phyloP scores from a whole-genome alignment of 139 green algal genomes.

The Auxenochlorella pyrenoidosa region DNA sequence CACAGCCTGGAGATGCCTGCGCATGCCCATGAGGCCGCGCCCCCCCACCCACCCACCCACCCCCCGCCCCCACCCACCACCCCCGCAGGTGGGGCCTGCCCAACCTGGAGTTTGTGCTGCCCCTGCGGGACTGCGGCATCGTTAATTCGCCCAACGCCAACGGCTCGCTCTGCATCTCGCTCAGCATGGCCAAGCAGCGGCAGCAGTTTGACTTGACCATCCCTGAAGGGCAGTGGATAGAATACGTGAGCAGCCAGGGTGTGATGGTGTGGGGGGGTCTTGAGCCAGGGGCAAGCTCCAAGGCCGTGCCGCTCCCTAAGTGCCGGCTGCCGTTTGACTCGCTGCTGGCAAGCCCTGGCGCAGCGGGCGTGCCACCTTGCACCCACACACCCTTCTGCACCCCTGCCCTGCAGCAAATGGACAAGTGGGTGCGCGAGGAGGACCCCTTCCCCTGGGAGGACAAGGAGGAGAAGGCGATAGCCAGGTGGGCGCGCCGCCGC shows the following conservation, averaged over 20 bases:
- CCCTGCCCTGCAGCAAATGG: not conserved
- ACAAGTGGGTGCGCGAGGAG: constrained; percentile 9
- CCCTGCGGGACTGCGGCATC: not conserved
- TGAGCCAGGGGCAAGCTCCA: no score
- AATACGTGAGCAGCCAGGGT: not conserved
- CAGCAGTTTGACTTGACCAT: not conserved
- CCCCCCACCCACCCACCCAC: no score
- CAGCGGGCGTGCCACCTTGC: not conserved
- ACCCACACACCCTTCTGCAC: not conserved
- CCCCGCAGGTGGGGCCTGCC: constrained; percentile 1
- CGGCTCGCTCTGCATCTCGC: not conserved
- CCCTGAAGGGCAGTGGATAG: not conserved
- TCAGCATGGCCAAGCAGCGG: not conserved
- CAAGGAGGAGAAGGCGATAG: not conserved
- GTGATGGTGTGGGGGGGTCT: not conserved
- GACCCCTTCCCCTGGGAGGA: not conserved
- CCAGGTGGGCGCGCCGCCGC: not conserved
- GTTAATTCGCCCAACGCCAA: not conserved
- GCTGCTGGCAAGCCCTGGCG: no score
- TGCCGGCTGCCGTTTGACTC: no score
- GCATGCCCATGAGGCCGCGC: no score
- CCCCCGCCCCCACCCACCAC: not conserved
- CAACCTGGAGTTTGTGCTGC: not conserved
- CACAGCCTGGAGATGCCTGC: no score
- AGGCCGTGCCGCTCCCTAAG: no score